Base-by-base conservation (phyloP, 179 eudicot genomes). In the Spinacia oleracea region DNA sequence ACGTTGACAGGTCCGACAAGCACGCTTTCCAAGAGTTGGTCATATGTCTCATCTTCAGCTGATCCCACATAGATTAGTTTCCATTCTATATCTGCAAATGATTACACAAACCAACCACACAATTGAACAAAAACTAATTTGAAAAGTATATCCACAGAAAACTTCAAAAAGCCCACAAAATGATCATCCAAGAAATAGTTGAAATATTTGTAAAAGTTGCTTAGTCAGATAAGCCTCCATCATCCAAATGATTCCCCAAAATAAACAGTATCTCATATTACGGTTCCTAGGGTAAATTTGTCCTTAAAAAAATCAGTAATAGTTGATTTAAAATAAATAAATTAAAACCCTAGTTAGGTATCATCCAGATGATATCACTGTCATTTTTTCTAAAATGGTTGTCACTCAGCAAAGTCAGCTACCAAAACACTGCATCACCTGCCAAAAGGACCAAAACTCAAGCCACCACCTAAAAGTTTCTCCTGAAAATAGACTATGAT, bases 31-130 rank as follows among this genome's bases (percentile, higher is more conserved):
- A 94, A 70, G 27, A 88, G 88, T 78, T 94, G 98, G 82, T 94
- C 98, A 84, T 94, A 91, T 4, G 98, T 87, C 80, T 94, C 98
- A 75, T 94, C 98, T 90, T 94, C 98, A 11, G 98, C 97, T 66
- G 98, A 94, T 81, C 98, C 98, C 73, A 94, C 98, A 55, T 94
- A 94, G 46, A 84, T 85, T 14, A 94, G 91, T 88, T 94, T 94
- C 98, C 97, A 94, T 81, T 94, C 98, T 75, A 94, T 78, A 87
- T 94, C 98, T 93, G 90, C 20, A 65, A 62, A 73, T 27, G 45
- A 35, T 9, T 12, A 35, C 31, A 63, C 55, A 29, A 58, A 16
- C 65, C 34, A 71, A 78, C 42, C 45, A 70, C 58, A 40, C 9
- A n/a, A n/a, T 34, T 65, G 21, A 72, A 31, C 21, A 48, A 25